These are phyloP conservation scores for Carpinus fangiana DNA, from an alignment of 306 rosid genomes.

Conservation along the genomic window DNA sequence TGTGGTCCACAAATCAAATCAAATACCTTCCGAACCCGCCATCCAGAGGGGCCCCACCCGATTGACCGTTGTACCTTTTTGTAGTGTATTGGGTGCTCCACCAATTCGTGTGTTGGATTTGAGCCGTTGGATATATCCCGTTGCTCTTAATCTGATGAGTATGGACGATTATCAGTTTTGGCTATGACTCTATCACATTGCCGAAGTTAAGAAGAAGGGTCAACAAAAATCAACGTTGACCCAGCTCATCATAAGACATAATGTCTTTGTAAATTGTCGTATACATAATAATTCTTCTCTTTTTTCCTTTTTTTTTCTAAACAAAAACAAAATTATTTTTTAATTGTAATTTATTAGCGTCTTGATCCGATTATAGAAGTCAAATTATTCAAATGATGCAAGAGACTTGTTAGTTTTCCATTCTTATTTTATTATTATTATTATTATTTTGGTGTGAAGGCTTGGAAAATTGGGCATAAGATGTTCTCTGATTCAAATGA, in stretches of 20 bases:
- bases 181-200: not conserved
- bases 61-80: not conserved
- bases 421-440: too few species aligned
- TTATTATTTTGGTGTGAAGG: too few species aligned
- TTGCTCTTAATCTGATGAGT: not conserved
- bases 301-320: not conserved
- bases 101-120: not conserved
- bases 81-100: not conserved
- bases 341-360: too few species aligned
- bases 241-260: too few species aligned
- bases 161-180: not conserved
- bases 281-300: not conserved
- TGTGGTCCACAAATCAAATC: not conserved
- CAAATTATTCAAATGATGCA: too few species aligned
- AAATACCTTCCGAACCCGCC: not conserved
- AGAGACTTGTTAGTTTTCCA: too few species aligned
- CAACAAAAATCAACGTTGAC: constrained; percentile 4
- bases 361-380: too few species aligned
- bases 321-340: too few species aligned
- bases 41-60: not conserved
- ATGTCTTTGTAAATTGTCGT: not conserved
- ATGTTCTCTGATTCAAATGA: too few species aligned
- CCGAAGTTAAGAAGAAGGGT: not conserved
- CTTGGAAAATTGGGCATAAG: too few species aligned
- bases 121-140: not conserved